Evolutionary conservation across 352 stramenopile genomes (phyloP).

Genomic region (Globisporangium irregulare): DNA sequence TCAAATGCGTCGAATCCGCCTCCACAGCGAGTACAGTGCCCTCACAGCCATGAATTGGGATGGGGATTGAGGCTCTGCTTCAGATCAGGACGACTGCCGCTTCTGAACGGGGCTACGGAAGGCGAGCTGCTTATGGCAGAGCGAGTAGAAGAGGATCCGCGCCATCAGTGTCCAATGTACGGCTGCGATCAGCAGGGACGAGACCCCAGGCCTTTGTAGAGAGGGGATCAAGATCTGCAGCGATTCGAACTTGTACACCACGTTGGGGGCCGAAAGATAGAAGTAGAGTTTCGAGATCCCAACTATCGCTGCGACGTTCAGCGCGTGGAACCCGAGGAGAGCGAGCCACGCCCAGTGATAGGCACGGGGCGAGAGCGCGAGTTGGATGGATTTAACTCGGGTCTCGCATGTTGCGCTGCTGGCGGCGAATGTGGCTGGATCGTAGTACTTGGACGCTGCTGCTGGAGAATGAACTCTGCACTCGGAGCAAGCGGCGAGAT

Average conservation of each 20-base stretch:
- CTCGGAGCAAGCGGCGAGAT: too few relatives aligned
- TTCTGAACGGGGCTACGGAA: background rate
- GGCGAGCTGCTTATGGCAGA: background rate
- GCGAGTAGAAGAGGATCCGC: background rate
- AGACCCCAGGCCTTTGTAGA: background rate
- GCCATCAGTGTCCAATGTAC: background rate
- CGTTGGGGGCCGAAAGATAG: background rate
- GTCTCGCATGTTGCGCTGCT: background rate
- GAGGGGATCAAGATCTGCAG: background rate
- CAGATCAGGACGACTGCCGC: background rate
- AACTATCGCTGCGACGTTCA: background rate
- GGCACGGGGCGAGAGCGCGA: background rate
- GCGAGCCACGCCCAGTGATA: background rate
- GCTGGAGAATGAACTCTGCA: too few relatives aligned
- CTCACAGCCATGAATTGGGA: background rate
- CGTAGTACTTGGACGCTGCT: too few relatives aligned
- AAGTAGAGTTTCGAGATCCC: background rate
- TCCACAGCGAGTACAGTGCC: background rate
- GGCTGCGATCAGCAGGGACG: background rate
- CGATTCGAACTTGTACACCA: slow-evolving; percentile 5
- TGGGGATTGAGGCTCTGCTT: background rate
- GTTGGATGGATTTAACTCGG: background rate
- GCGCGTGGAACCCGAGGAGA: background rate
- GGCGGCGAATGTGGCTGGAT: background rate
- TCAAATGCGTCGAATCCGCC: background rate